These are phyloP conservation scores for Mortierella alpina DNA, from an alignment of 192 early-diverging fungal species.

Conservation along the genomic window DNA sequence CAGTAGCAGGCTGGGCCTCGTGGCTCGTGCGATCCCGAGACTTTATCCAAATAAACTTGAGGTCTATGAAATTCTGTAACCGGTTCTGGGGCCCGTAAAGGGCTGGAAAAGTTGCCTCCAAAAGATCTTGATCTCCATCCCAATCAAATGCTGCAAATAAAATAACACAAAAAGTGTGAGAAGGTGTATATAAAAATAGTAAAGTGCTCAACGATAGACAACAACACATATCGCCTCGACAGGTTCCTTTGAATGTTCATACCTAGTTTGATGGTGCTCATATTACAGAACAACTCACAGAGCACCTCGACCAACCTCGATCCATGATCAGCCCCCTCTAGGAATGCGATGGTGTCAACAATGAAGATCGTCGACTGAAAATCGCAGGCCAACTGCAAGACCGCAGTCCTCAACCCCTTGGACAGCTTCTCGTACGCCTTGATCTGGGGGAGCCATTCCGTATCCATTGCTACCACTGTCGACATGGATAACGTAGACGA, in stretches of 20 bases:
- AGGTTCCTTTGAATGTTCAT: not conserved
- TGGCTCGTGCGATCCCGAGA: not conserved
- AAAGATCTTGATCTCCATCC: conserved; percentile 35
- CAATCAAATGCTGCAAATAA: conserved; percentile 23
- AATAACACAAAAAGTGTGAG: not conserved
- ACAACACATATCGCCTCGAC: not conserved
- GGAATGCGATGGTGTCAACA: conserved; percentile 24
- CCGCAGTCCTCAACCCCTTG: conserved; percentile 7
- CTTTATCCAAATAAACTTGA: conserved; percentile 18
- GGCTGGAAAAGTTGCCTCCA: conserved; percentile 8
- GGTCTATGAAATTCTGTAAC: conserved; percentile 22
- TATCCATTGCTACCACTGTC: conserved; percentile 25
- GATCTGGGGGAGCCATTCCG: conserved; percentile 29
- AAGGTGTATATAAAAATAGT: not conserved
- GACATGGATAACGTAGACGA: not conserved
- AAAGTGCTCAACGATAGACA: not conserved
- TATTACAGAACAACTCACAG: conserved; percentile 9
- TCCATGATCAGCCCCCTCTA: not conserved
- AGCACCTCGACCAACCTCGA: conserved; percentile 2
- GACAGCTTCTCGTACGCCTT: not conserved
- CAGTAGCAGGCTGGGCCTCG: not conserved
- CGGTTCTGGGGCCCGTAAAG: not conserved
- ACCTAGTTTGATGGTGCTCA: conserved; percentile 22
- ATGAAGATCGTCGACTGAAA: conserved; percentile 18
- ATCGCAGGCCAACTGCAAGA: conserved; percentile 28